Evolutionary conservation across 805 yeast species (phyloP).

Genomic region (Myxozyma neglecta): DNA sequence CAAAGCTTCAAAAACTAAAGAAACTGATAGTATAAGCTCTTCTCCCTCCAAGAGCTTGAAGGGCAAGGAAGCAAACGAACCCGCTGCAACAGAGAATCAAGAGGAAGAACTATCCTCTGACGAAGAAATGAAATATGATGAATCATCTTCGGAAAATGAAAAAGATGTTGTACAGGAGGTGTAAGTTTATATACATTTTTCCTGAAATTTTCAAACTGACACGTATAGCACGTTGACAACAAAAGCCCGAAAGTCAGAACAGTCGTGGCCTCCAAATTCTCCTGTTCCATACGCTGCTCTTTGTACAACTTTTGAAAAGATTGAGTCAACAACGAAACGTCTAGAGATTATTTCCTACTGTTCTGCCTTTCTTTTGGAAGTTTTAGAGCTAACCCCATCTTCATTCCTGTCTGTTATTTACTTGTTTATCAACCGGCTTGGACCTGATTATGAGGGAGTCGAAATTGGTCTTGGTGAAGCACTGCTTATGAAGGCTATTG

Average conservation of each 20-base stretch:
- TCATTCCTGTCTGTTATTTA: slow-evolving; percentile 72
- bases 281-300: slow-evolving; percentile 33
- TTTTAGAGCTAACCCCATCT: slow-evolving; percentile 55
- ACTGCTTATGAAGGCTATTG: slow-evolving; percentile 78
- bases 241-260: neutral
- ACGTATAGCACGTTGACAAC: slow-evolving; percentile 7
- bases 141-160: too few species aligned
- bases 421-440: slow-evolving; percentile 64
- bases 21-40: too few species aligned
- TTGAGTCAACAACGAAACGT: slow-evolving; percentile 80
- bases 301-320: slow-evolving; percentile 62
- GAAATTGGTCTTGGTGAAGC: slow-evolving; percentile 95
- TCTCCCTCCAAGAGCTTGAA: too few species aligned
- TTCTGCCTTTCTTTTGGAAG: slow-evolving; percentile 67
- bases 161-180: slow-evolving; percentile 15
- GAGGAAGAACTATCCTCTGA: too few species aligned
- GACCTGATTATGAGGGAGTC: slow-evolving; percentile 92
- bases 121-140: too few species aligned
- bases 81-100: too few species aligned
- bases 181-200: slow-evolving; percentile 2
- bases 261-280: slow-evolving; percentile 13
- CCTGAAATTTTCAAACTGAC: neutral
- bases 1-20: too few species aligned
- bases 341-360: slow-evolving; percentile 76
- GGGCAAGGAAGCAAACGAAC: too few species aligned